Evolutionary conservation across 805 yeast genomes (phyloP), one percentile per base, ranked within the genome.

Genomic region (Huiozyma sinensis): DNA sequence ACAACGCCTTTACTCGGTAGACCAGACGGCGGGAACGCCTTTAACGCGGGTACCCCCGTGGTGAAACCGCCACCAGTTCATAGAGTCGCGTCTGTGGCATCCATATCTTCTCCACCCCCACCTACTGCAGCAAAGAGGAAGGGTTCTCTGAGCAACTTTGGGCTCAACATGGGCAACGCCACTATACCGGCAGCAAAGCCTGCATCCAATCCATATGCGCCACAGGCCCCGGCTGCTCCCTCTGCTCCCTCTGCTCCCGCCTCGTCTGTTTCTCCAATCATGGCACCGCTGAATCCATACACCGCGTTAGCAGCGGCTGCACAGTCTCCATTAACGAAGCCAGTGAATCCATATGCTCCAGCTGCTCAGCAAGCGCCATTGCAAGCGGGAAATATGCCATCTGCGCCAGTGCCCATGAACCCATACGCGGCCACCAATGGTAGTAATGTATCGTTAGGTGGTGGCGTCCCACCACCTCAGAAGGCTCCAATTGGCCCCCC

Each of bases 191-290:
- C 40, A 9, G 33, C 47, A 10, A 24, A 36, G 13, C 62, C 67
- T 17, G 57, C 62, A 31, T 38, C 53, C 44, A 64, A 63, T 49
- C 70, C 73, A 40, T 69, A 67, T 45, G 73, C 72, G 7, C 66
- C 71, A 35, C 43, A 41, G 30, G 38, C 41, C 9, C 1, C 28
- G 10, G 33, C n/a, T 24, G 36, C 17, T 6, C 12, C 63, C 17
- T 37, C 33, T 28, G 41, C 53, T 30, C 51, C 51, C 9, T 37
- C 33, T 28, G 41, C 53, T 30, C 51, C 51, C 9, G 32, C 39
- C 13, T 36, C 48, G 24, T 46, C 50, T 32, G 47, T 46, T 32
- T 47, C 36, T 3, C 33, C 36, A 31, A 17, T 36, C 28, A 31
- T 32, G 24, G 2, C 24, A 17, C 24, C 24, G 4, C 24, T 4